Evolutionary conservation across 345 rosid genomes (phyloP), one percentile per base, ranked within the genome.

Genomic region (Eucalyptus curtisii): DNA sequence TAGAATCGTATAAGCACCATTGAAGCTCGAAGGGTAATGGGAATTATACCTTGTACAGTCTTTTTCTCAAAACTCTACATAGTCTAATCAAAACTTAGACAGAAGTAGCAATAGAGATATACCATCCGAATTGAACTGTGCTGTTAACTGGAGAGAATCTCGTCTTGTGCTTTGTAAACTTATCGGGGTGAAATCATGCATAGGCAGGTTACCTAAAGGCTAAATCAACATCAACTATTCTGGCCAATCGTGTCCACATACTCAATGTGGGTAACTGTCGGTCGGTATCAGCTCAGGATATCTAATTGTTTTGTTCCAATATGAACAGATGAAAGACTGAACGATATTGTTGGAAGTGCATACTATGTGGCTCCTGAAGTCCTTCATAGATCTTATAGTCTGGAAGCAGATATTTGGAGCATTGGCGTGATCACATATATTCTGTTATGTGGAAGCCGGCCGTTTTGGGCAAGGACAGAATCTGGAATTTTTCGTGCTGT

Each of bases 361-460:
- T 98, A 96, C 92, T 97, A 98, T 91, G 99, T 98, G 89, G 96
- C 99, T 47, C 99, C 99, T 57, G 99, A 98, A 94, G 99, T 98
- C 88, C 97, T 98, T 71, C 99, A 98, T 92, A 95, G 99, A 92
- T 95, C 97, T 52, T 98, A 98, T 91, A 93, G 96, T 64, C 90
- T 95, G 45, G 99, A 98, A 90, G 99, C 97, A n/a, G 99, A 98
- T 94, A 93, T 97, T 89, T 98, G 99, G 99, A 97, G 99, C 90
- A 94, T 97, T 81, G 99, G 99, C 25, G 99, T 98, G 87, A 97
- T 97, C 92, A 88, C 97, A 52, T 97, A 98, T 91, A 96, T 98
- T 89, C 91, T 98, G 89, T 92, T 98, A 68, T 98, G 99, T 91
- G 99, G 99, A 90, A 96, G 99, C 93, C 95, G 99, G 87, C 99